Evolutionary conservation across 371 early-diverging fungal species (phyloP).

Genomic region (Lichtheimia corymbifera): DNA sequence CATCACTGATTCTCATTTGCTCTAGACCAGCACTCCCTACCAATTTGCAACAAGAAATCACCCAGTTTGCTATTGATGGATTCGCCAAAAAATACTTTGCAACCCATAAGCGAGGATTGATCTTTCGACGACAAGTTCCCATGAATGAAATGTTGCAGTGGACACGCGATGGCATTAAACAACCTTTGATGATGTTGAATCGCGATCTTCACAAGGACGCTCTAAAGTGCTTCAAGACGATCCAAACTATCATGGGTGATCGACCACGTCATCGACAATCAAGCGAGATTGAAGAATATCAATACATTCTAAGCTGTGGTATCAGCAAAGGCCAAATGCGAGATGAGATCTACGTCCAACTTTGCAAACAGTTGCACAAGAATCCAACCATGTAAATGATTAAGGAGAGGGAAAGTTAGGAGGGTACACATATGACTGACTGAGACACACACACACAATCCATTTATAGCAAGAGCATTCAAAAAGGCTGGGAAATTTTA

Average conservation of each 20-base stretch:
- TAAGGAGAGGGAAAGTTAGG: neutral
- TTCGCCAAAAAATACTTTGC: constrained; percentile 93
- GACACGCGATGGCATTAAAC: constrained; percentile 44
- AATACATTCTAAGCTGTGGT: constrained; percentile 76
- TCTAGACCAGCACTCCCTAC: constrained; percentile 55
- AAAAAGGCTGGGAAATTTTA: constrained; percentile 90
- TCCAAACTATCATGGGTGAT: constrained; percentile 89
- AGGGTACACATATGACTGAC: neutral
- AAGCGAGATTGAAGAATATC: constrained; percentile 64
- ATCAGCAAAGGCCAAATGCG: constrained; percentile 77
- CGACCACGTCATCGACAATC: constrained; percentile 36
- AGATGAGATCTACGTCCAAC: constrained; percentile 94
- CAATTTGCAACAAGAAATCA: constrained; percentile 70
- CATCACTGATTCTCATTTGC: neutral
- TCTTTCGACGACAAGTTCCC: constrained; percentile 82
- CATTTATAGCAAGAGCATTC: constrained; percentile 58
- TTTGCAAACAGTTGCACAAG: constrained; percentile 86
- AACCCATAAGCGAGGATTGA: constrained; percentile 80
- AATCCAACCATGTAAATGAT: constrained; percentile 73
- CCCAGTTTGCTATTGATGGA: constrained; percentile 84
- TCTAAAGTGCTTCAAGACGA: constrained; percentile 77
- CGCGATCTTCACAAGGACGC: constrained; percentile 85
- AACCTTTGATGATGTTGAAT: constrained; percentile 82
- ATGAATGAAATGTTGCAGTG: constrained; percentile 85
- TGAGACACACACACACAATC: too few species aligned